Percentiles rank a stretch among this genome's conserved stretches.
Evolutionary conservation across 169 alveolate species (phyloP).

Genomic region (Perkinsus chesapeaki): DNA sequence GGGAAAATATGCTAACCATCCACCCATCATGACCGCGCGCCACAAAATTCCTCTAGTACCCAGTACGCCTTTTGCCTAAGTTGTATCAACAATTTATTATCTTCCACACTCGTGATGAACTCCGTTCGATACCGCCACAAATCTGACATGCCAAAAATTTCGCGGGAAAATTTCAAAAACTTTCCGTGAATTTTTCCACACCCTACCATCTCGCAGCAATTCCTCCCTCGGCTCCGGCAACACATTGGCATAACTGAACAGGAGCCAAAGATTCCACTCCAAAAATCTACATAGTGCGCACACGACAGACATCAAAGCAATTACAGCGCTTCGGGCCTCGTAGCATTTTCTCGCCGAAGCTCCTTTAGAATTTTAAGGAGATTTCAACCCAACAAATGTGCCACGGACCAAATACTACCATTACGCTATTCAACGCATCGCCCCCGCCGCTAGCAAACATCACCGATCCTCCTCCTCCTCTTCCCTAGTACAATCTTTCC

Average conservation of each 20-base stretch:
- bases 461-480: no score
- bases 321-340: no score
- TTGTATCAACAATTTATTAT: background rate
- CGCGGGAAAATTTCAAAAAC: background rate
- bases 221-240: background rate
- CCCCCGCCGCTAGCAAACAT: no score
- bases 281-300: no score
- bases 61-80: background rate
- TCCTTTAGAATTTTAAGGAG: no score
- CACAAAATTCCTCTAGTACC: background rate
- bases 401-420: no score
- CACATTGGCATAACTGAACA: background rate
- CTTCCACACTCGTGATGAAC: background rate
- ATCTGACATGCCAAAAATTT: background rate
- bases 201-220: background rate
- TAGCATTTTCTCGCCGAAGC: no score
- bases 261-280: no score
- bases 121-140: background rate
- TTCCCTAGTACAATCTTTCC: background rate
- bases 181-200: background rate
- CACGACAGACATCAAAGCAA: no score
- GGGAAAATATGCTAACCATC: background rate
- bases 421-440: no score
- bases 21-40: background rate
- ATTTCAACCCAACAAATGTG: no score